Evolutionary conservation across 352 stramenopile species (phyloP).

Genomic region (Peronosclerospora sorghi): DNA sequence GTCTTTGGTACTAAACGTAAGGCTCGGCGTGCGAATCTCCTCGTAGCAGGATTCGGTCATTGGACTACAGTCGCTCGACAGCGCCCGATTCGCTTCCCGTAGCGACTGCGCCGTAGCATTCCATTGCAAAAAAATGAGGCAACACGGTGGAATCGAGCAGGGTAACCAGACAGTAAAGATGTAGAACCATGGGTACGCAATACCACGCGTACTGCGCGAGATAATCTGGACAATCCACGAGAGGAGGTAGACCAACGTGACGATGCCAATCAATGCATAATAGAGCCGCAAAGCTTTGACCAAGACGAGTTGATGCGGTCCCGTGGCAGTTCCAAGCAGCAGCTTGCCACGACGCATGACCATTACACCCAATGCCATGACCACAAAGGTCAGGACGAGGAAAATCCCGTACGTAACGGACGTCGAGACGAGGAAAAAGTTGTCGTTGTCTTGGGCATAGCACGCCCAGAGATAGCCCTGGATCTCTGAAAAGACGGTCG

Average conservation of each 20-base stretch:
- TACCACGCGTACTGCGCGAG: slow-evolving; percentile 38
- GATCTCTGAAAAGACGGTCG: slow-evolving; percentile 79
- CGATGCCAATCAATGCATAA: slow-evolving; percentile 76
- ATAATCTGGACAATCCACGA: slow-evolving; percentile 79
- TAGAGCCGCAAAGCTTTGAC: slow-evolving; percentile 79
- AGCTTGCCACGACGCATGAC: slow-evolving; percentile 78
- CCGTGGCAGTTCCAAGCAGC: slow-evolving; percentile 56
- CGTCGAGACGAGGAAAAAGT: slow-evolving; percentile 71
- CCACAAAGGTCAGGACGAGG: slow-evolving; percentile 55
- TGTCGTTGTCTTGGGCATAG: slow-evolving; percentile 57
- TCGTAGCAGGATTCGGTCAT: slow-evolving; percentile 53
- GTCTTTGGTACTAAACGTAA: slow-evolving; percentile 59
- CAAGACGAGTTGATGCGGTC: slow-evolving; percentile 64
- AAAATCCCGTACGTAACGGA: slow-evolving; percentile 76
- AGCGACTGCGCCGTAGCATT: slow-evolving; percentile 79
- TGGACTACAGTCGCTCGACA: slow-evolving; percentile 33
- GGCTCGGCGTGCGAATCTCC: slow-evolving; percentile 69
- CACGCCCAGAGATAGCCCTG: slow-evolving; percentile 77
- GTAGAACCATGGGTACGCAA: slow-evolving; percentile 84
- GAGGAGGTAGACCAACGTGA: slow-evolving; percentile 76
- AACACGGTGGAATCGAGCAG: slow-evolving; percentile 75
- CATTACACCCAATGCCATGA: slow-evolving; percentile 78
- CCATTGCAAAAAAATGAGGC: slow-evolving; percentile 83
- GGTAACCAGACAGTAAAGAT: slow-evolving; percentile 83
- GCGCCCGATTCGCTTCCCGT: slow-evolving; percentile 38